phyloP scores from a whole-genome alignment of 2,329 filamentous ascomycete genomes.

The Aspergillus sojae region DNA sequence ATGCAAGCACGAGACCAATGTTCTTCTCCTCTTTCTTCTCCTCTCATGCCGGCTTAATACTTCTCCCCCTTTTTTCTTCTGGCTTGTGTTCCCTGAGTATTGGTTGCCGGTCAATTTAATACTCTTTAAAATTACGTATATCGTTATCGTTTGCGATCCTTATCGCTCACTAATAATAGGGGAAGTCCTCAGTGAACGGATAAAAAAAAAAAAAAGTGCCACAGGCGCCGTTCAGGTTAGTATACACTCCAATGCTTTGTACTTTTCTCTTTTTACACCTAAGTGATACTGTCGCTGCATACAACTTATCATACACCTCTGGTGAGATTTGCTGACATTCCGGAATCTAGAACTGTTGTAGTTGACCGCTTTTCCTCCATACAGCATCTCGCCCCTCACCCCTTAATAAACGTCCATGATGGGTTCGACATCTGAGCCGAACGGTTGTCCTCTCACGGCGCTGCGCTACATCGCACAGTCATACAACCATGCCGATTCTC shows the following conservation, averaged over 20 bases:
- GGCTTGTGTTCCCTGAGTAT: slow-evolving; percentile 7
- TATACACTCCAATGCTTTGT: neutral
- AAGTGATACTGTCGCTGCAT: neutral
- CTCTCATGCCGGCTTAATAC: slow-evolving; percentile 12
- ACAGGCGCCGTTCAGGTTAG: neutral
- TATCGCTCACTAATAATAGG: neutral
- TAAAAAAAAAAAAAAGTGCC: neutral
- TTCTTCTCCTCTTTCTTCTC: slow-evolving; percentile 17
- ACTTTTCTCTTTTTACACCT: neutral
- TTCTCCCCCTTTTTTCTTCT: slow-evolving; percentile 14
- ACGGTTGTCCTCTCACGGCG: slow-evolving; percentile 14
- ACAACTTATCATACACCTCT: neutral
- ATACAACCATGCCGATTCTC: slow-evolving; percentile 76
- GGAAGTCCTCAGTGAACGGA: neutral
- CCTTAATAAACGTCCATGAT: slow-evolving; percentile 18
- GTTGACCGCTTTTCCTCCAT: neutral
- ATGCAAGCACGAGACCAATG: slow-evolving; percentile 14
- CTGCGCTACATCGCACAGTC: slow-evolving; percentile 67
- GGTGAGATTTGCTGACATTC: neutral
- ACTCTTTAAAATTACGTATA: slow-evolving; percentile 4
- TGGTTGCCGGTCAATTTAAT: slow-evolving; percentile 24
- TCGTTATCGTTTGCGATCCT: neutral
- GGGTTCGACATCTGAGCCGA: slow-evolving; percentile 26
- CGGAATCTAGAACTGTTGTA: neutral
- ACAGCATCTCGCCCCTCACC: neutral